These are phyloP conservation scores for Jacaranda mimosifolia DNA, from an alignment of 257 asterid species.

Conservation along the genomic window DNA sequence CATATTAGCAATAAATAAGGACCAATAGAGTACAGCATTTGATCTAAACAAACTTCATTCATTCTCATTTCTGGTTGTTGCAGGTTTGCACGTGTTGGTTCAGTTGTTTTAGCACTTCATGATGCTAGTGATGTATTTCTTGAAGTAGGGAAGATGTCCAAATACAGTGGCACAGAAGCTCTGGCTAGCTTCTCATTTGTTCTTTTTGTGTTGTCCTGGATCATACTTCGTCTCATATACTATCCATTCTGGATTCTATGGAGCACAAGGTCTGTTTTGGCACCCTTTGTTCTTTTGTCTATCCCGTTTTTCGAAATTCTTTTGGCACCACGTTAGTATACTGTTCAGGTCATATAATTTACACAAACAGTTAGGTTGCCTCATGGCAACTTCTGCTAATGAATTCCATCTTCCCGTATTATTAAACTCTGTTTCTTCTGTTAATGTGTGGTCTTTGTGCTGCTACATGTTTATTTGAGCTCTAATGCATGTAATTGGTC, in stretches of 20 bases:
- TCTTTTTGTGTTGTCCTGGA: slow-evolving; percentile 92
- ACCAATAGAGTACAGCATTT: not conserved
- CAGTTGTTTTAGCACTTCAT: slow-evolving; percentile 91
- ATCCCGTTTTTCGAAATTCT: slow-evolving; percentile 5
- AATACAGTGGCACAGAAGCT: slow-evolving; percentile 90
- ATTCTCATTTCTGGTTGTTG: slow-evolving; percentile 33
- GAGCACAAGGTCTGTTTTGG: slow-evolving; percentile 86
- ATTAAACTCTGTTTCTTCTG: too few relatives aligned
- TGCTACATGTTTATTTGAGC: not conserved
- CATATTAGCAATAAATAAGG: not conserved
- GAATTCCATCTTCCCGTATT: too few relatives aligned
- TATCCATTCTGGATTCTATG: slow-evolving; percentile 96
- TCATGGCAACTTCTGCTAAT: too few relatives aligned
- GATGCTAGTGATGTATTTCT: slow-evolving; percentile 98
- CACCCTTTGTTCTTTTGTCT: not conserved
- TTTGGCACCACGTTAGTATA: not conserved
- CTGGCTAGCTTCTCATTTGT: slow-evolving; percentile 88
- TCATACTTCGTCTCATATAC: slow-evolving; percentile 88
- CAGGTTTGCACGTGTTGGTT: slow-evolving; percentile 97
- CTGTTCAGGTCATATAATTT: not conserved
- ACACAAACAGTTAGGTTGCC: not conserved
- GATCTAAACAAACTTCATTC: not conserved
- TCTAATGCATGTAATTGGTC: not conserved
- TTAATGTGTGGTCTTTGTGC: not conserved
- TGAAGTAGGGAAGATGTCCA: slow-evolving; percentile 98